Evolutionary conservation across 2,329 filamentous ascomycete genomes (phyloP).

Genomic region (Fusarium pilosicola): DNA sequence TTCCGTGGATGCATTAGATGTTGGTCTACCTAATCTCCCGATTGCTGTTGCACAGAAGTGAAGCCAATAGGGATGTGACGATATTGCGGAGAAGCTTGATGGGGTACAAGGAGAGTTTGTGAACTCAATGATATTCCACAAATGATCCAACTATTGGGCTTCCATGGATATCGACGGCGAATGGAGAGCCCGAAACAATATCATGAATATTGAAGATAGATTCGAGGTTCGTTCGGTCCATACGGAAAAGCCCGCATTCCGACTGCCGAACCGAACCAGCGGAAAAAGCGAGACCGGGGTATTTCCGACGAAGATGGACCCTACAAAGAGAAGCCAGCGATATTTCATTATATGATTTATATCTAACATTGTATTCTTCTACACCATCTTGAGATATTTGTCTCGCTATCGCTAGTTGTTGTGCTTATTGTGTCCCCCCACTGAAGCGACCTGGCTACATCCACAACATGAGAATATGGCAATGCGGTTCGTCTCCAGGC

Average conservation of each 20-base stretch:
- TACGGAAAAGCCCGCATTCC: neutral
- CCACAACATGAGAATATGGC: too few species aligned
- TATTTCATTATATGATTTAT: neutral
- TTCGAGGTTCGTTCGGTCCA: neutral
- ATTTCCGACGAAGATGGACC: neutral
- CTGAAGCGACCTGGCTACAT: too few species aligned
- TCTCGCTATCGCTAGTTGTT: neutral
- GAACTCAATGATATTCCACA: neutral
- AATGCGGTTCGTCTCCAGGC: too few species aligned
- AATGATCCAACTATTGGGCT: neutral
- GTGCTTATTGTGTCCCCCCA: neutral
- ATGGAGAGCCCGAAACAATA: too few species aligned
- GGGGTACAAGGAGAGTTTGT: neutral
- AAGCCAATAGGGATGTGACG: neutral
- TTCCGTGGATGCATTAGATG: neutral
- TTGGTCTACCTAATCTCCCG: neutral
- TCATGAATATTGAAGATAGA: neutral
- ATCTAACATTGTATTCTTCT: too few species aligned
- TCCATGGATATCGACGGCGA: neutral
- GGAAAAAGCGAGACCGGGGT: neutral
- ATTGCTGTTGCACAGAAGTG: neutral
- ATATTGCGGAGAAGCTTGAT: neutral
- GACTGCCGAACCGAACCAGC: neutral
- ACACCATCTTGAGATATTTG: too few species aligned
- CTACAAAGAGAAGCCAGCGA: neutral